Evolutionary conservation across 345 rosid species (phyloP).

Genomic region (Iberis pinnata): DNA sequence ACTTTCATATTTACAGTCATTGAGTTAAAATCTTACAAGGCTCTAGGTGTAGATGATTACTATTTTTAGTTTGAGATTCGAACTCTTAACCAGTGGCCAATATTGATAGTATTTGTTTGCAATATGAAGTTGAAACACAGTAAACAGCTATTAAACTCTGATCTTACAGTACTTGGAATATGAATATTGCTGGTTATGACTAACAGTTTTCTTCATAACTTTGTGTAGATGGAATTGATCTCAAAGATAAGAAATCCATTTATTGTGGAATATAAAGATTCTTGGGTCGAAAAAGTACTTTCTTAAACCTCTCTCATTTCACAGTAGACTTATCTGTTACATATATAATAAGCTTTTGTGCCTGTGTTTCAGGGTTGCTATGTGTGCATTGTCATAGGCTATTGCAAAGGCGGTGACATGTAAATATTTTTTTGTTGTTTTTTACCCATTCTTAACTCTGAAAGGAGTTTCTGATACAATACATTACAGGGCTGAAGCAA

Average conservation of each 20-base stretch:
- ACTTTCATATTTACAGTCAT: no score
- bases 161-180: not conserved
- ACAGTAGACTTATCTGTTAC: no score
- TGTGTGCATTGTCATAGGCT: slow-evolving; percentile 94
- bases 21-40: no score
- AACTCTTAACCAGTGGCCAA: no score
- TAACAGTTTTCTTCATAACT: slow-evolving; percentile 5
- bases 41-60: no score
- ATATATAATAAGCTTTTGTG: slow-evolving; percentile 5
- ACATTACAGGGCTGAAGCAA: slow-evolving; percentile 74
- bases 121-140: no score
- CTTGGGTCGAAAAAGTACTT: slow-evolving; percentile 99
- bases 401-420: slow-evolving; percentile 99
- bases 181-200: slow-evolving; percentile 1
- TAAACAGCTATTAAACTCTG: no score
- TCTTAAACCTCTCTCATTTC: no score
- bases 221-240: slow-evolving; percentile 89
- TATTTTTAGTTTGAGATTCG: no score
- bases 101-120: no score
- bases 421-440: no score
- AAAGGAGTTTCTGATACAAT: slow-evolving; percentile 1
- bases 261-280: slow-evolving; percentile 95
- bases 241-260: slow-evolving; percentile 79
- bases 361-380: slow-evolving; percentile 76
- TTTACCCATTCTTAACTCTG: slow-evolving; percentile 17